A percentile compares a stretch with the other conserved stretches of the same genome.
phyloP scores from a whole-genome alignment of 176 grass and related monocot genomes.

The Carex cristatella region DNA sequence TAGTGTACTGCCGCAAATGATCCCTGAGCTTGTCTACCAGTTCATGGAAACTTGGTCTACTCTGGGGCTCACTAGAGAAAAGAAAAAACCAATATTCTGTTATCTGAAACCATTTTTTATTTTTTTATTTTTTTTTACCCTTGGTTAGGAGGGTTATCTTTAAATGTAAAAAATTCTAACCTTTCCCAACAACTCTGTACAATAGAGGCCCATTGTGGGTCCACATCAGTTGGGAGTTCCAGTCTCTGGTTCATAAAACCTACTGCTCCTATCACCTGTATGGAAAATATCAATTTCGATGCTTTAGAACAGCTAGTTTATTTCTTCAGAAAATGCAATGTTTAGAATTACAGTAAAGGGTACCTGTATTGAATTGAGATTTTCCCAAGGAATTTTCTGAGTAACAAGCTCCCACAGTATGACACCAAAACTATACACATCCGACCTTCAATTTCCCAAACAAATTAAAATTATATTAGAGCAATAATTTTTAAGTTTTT shows the following conservation, averaged over 20 bases:
- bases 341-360: constrained; percentile 2
- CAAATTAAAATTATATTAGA: constrained; percentile 20
- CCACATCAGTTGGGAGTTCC: constrained; percentile 69
- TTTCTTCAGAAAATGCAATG: background rate
- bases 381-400: constrained; percentile 97
- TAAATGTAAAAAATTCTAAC: constrained; percentile 23
- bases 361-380: constrained; percentile 98
- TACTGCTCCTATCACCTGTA: constrained; percentile 82
- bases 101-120: background rate
- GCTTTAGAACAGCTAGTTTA: background rate
- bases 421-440: constrained; percentile 97
- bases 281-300: background rate
- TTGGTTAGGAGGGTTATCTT: background rate
- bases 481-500: background rate
- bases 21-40: constrained; percentile 63
- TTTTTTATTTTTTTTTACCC: background rate
- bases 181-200: constrained; percentile 91
- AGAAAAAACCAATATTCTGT: background rate
- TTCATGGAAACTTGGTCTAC: constrained; percentile 69
- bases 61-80: constrained; percentile 55
- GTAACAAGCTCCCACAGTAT: constrained; percentile 98
- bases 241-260: constrained; percentile 94
- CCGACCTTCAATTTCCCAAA: constrained; percentile 63
- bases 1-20: constrained; percentile 50
- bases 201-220: constrained; percentile 79